phyloP scores from a whole-genome alignment of 2,329 filamentous ascomycete genomes.

The Myriosclerotinia duriaeana region DNA sequence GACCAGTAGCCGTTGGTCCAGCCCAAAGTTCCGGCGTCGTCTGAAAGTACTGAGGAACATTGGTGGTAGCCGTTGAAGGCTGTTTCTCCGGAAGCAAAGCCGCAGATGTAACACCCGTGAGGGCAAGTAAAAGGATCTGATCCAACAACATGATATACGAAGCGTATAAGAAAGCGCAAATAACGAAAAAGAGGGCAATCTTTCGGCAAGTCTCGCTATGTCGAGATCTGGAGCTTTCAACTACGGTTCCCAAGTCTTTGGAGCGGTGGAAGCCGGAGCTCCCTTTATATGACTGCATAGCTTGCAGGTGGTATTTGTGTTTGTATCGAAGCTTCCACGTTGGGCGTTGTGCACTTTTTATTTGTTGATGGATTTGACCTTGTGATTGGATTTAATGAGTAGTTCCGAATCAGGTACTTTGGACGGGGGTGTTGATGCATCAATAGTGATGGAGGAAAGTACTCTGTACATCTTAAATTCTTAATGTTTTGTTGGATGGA shows the following conservation, averaged over 20 bases:
- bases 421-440: slow-evolving; percentile 4
- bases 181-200: slow-evolving; percentile 16
- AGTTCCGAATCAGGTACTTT: not conserved
- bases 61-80: slow-evolving; percentile 26
- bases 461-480: not conserved
- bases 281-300: slow-evolving; percentile 23
- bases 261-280: slow-evolving; percentile 5
- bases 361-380: not conserved
- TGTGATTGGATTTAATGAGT: not conserved
- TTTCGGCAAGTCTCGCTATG: slow-evolving; percentile 14
- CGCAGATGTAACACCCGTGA: slow-evolving; percentile 18
- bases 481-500: not conserved
- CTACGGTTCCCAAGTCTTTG: not conserved
- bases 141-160: slow-evolving; percentile 25
- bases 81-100: slow-evolving; percentile 12
- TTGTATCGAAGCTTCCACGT: not conserved
- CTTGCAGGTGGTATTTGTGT: not conserved
- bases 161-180: slow-evolving; percentile 23
- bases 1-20: slow-evolving; percentile 70
- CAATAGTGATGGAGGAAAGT: too few relatives aligned
- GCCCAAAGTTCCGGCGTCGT: slow-evolving; percentile 59
- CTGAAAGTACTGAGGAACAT: slow-evolving; percentile 63
- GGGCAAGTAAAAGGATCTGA: slow-evolving; percentile 15
- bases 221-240: not conserved
- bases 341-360: not conserved